A percentile compares a stretch with the other conserved stretches of the same genome.
phyloP scores from a whole-genome alignment of 306 rosid species.

The Alnus glutinosa region DNA sequence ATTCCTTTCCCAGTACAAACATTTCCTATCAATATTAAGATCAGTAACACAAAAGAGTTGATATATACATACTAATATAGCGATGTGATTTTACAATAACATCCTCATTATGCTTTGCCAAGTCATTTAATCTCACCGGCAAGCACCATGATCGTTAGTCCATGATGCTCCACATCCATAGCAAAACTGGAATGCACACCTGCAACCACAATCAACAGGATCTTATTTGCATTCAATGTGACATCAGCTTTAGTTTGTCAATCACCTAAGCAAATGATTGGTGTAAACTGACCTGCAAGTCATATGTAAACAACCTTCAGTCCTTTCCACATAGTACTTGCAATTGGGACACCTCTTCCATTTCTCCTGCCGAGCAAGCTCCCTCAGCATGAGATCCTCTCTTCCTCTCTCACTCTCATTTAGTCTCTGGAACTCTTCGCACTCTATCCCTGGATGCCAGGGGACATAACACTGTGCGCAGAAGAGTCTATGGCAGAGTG shows the following conservation, averaged over 20 bases:
- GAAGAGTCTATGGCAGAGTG: constrained; percentile 61
- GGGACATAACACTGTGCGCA: constrained; percentile 60
- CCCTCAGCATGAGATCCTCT: constrained; percentile 45
- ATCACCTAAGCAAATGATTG: too few species aligned
- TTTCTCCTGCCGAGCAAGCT: constrained; percentile 36
- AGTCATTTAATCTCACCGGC: not conserved
- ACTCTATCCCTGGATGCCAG: constrained; percentile 56
- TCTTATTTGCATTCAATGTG: not conserved
- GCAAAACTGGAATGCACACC: constrained; percentile 60
- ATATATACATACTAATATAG: not conserved
- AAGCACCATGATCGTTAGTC: constrained; percentile 36
- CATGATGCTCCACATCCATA: constrained; percentile 48
- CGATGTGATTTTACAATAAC: not conserved
- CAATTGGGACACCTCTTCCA: constrained; percentile 70
- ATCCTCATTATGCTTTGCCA: not conserved
- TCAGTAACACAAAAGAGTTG: not conserved
- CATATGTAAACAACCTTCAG: constrained; percentile 46
- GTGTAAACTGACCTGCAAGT: constrained; percentile 54
- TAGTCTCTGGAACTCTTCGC: constrained; percentile 45
- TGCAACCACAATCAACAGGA: constrained; percentile 24
- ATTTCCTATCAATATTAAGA: not conserved
- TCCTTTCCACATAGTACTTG: constrained; percentile 45
- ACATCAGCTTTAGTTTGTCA: not conserved
- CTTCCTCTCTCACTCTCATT: constrained; percentile 37
- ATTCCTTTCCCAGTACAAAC: not conserved